Conservation (phyloP, 768 basidiomycete genomes). For the Roridomyces roridus region DNA sequence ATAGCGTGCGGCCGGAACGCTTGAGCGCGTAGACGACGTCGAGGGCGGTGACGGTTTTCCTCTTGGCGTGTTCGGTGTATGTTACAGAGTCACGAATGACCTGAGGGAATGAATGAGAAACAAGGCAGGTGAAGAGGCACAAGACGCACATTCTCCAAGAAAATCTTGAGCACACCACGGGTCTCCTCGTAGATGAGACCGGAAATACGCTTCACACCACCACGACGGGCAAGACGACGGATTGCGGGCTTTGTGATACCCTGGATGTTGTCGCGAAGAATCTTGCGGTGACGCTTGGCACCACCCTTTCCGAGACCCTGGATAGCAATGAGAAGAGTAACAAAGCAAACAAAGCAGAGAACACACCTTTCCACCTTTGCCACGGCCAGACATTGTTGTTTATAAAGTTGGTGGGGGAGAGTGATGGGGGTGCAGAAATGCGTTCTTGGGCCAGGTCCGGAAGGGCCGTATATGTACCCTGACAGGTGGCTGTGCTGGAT, state of each 20-base stretch:
- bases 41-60: conserved; percentile 82
- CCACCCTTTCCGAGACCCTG: conserved; percentile 87
- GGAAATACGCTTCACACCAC: conserved; percentile 91
- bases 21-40: conserved; percentile 83
- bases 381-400: conserved; percentile 74
- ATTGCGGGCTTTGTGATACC: conserved; percentile 84
- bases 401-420: background rate
- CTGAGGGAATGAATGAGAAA: conserved; percentile 29
- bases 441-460: background rate
- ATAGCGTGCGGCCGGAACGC: conserved; percentile 77
- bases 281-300: conserved; percentile 84
- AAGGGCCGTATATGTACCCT: background rate
- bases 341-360: background rate
- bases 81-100: conserved; percentile 92
- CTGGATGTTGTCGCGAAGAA: conserved; percentile 78
- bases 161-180: conserved; percentile 89
- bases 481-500: conserved; percentile 55
- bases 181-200: conserved; percentile 92
- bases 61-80: conserved; percentile 91
- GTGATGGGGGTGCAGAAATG: conserved; percentile 1
- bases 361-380: conserved; percentile 78
- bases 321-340: background rate
- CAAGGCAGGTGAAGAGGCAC: background rate
- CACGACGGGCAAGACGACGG: conserved; percentile 89
- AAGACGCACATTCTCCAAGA: conserved; percentile 71